A percentile compares a stretch with the other conserved stretches of the same genome.
Evolutionary conservation across 1,139 yeast genomes (phyloP).

Genomic region (Lodderomyces jiufengensis): DNA sequence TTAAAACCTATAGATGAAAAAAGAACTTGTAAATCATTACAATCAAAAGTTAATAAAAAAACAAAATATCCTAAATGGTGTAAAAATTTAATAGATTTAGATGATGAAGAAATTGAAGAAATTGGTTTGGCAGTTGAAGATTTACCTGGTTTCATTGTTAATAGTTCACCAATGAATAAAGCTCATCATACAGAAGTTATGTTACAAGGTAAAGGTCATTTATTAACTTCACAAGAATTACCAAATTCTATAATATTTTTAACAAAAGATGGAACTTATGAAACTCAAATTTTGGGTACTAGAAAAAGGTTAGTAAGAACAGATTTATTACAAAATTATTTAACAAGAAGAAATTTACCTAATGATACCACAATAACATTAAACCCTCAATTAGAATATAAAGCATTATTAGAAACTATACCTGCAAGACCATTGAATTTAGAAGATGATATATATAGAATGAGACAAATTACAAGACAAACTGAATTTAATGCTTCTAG

Average conservation of each 20-base stretch:
- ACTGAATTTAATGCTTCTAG: conserved; percentile 17
- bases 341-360: conserved; percentile 20
- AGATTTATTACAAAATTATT: conserved; percentile 23
- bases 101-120: conserved; percentile 13
- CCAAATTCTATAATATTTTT: conserved; percentile 30
- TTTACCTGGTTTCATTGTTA: conserved; percentile 45
- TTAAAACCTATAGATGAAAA: conserved; percentile 33
- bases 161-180: conserved; percentile 26
- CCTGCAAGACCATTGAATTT: conserved; percentile 19
- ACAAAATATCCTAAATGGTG: conserved; percentile 22
- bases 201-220: conserved; percentile 43
- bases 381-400: conserved; percentile 18
- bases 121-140: conserved; percentile 14
- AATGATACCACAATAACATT: conserved; percentile 14
- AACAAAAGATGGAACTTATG: conserved; percentile 27
- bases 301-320: conserved; percentile 24
- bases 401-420: conserved; percentile 13
- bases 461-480: conserved; percentile 17
- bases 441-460: conserved; percentile 18
- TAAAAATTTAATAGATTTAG: conserved; percentile 15
- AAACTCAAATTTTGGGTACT: conserved; percentile 17
- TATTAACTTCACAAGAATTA: conserved; percentile 34
- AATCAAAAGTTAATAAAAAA: conserved; percentile 21
- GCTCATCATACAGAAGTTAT: conserved; percentile 31
- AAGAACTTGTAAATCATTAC: conserved; percentile 32